These are phyloP conservation scores for Oryza coarctata DNA, from an alignment of 176 grass and related monocot species.

Conservation along the genomic window DNA sequence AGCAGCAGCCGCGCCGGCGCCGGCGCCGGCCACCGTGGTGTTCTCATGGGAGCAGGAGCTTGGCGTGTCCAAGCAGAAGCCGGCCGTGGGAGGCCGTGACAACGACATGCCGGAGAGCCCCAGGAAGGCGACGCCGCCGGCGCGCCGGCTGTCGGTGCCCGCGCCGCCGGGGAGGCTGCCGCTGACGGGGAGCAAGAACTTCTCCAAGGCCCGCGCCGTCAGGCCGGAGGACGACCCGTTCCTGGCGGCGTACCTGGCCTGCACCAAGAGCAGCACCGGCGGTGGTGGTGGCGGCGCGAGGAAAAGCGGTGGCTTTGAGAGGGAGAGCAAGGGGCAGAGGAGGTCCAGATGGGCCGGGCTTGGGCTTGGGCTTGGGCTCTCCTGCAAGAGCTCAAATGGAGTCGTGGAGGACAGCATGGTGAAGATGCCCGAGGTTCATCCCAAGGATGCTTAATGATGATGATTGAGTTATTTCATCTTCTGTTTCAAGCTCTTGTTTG, in stretches of 20 bases:
- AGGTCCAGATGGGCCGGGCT: slow-evolving; percentile 30
- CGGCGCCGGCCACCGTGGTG: slow-evolving; percentile 15
- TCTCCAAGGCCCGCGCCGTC: neutral
- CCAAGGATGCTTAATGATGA: slow-evolving; percentile 15
- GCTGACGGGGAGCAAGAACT: neutral
- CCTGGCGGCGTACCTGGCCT: slow-evolving; percentile 76
- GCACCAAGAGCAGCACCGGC: slow-evolving; percentile 52
- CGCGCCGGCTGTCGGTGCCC: slow-evolving; percentile 21
- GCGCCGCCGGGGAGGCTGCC: slow-evolving; percentile 34
- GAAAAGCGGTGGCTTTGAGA: neutral
- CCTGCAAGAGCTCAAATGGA: slow-evolving; percentile 46
- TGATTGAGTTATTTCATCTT: neutral
- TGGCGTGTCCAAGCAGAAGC: slow-evolving; percentile 40
- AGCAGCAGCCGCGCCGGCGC: neutral
- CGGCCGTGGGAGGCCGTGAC: neutral
- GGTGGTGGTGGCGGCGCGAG: neutral
- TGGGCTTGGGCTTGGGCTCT: slow-evolving; percentile 28
- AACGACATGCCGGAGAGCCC: slow-evolving; percentile 8
- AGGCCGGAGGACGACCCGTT: slow-evolving; percentile 80
- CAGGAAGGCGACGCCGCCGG: slow-evolving; percentile 11
- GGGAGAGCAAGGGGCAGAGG: neutral
- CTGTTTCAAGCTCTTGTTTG: neutral
- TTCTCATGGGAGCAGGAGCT: slow-evolving; percentile 64
- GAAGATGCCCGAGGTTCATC: slow-evolving; percentile 42
- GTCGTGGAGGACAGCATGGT: slow-evolving; percentile 55